These are phyloP conservation scores for Apiotrichum sp. DNA, from an alignment of 1,284 basidiomycete genomes.

Conservation along the genomic window DNA sequence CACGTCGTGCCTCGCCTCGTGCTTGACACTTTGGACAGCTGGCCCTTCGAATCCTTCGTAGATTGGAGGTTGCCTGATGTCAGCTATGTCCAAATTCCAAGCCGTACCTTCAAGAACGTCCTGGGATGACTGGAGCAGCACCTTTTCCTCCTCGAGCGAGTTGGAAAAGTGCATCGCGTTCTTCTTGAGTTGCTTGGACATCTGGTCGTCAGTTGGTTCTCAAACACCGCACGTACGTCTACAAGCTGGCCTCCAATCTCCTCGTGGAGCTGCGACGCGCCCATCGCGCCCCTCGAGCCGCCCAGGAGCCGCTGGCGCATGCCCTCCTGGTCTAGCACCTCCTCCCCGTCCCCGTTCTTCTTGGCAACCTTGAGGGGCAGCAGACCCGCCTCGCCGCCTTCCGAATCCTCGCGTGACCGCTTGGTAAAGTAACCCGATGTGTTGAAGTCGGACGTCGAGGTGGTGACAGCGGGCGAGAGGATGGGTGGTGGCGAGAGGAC, in stretches of 20 bases:
- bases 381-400: conserved; percentile 29
- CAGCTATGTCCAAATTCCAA: background rate
- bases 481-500: background rate
- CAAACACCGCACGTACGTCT: conserved; percentile 29
- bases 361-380: conserved; percentile 24
- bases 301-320: conserved; percentile 16
- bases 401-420: conserved; percentile 23
- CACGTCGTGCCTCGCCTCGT: conserved; percentile 46
- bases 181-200: conserved; percentile 46
- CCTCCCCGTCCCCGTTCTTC: background rate
- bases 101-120: conserved; percentile 43
- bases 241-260: conserved; percentile 47
- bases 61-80: conserved; percentile 37
- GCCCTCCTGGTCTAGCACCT: conserved; percentile 9
- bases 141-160: conserved; percentile 46
- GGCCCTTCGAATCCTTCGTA: conserved; percentile 40
- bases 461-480: background rate
- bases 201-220: conserved; percentile 24
- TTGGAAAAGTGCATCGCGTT: conserved; percentile 46
- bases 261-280: conserved; percentile 43
- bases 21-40: conserved; percentile 37
- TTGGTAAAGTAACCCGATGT: conserved; percentile 28
- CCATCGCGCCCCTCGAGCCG: conserved; percentile 16
- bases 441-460: conserved; percentile 6
- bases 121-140: conserved; percentile 38